Evolutionary conservation across 2,329 filamentous ascomycete genomes (phyloP), one percentile per base, ranked within the genome.

Genomic region (Pseudonectria foliicola): DNA sequence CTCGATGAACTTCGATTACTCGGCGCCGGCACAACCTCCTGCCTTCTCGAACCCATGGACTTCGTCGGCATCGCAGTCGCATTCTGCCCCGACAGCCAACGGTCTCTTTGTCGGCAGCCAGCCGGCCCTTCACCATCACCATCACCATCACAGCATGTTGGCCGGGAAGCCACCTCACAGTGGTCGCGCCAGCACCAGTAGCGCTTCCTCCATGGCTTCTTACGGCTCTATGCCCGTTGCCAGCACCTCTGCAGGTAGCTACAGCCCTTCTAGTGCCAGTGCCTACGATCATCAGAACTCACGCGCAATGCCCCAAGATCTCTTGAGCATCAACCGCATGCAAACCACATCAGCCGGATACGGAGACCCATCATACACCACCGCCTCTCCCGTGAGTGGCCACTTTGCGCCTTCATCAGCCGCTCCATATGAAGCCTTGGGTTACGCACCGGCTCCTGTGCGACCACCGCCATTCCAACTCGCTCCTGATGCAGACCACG

Each of bases 11-110:
- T 92, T 90, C 70, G 85, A 90, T 61, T 87, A 85, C 63, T 63
- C 68, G 40, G 60, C 64, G 25, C 57, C 60, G 48, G 44, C 42
- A 59, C 71, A 54, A 59, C 73, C 68, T 57, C 72, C 66, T 78
- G 83, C 92, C 46, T 95, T 95, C 68, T 88, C 83, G 54, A 92
- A 95, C 62, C 88, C 88, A 27, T 95, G 89, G 89, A 75, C 85
- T 37, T 73, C 71, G 30, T 69, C 78, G 23, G 61, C 70, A 10
- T 60, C 69, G 14, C 53, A 65, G 23, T 47, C 61, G 36, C 58
- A 59, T 43, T 40, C 66, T 58, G 43, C 71, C 59, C 52, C 68
- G 56, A 41, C 72, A 64, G 58, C 73, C 66, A 69, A 77, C 66
- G 63, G 70, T 70, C 64, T 89, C 72, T 74, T 81, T 71, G 55